Conservation (phyloP, 805 yeast species). For the Candida takata region DNA sequence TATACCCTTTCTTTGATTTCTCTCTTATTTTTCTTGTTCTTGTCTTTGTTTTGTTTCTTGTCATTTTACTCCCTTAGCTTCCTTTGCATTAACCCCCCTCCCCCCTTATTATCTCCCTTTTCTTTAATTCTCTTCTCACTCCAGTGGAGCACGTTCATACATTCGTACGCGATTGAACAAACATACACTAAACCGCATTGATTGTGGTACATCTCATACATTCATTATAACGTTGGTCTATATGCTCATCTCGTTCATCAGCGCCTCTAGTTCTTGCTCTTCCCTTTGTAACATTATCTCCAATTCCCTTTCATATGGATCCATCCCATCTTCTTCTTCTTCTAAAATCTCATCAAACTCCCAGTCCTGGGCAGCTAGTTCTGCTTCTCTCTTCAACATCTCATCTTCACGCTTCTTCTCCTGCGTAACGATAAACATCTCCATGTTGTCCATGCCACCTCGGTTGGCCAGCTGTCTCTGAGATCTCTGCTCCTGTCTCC, state of each 20-base stretch:
- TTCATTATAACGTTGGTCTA: not conserved
- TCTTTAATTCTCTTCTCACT: too few species aligned
- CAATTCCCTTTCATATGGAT: constrained; percentile 12
- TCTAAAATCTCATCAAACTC: constrained; percentile 5
- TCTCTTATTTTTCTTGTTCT: not conserved
- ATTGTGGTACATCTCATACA: not conserved
- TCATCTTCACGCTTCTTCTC: constrained; percentile 6
- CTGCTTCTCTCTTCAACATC: constrained; percentile 9
- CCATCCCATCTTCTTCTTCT: constrained; percentile 6
- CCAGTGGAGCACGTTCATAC: too few species aligned
- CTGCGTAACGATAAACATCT: constrained; percentile 10
- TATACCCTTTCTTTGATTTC: constrained; percentile 8
- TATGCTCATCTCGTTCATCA: constrained; percentile 5
- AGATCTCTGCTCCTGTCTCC: constrained; percentile 7
- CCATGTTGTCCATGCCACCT: constrained; percentile 21
- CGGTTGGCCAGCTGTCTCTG: constrained; percentile 10
- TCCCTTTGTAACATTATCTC: constrained; percentile 12
- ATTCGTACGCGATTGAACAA: too few species aligned
- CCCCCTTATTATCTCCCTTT: too few species aligned
- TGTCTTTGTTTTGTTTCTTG: not conserved
- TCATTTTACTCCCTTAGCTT: not conserved
- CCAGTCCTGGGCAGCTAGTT: constrained; percentile 3
- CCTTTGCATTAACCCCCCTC: not conserved
- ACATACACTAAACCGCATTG: not conserved
- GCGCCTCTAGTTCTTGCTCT: constrained; percentile 13